A percentile compares a stretch with the other conserved stretches of the same genome.
Conservation (phyloP, 768 basidiomycete species). For the Goffeauzyma gilvescens region DNA sequence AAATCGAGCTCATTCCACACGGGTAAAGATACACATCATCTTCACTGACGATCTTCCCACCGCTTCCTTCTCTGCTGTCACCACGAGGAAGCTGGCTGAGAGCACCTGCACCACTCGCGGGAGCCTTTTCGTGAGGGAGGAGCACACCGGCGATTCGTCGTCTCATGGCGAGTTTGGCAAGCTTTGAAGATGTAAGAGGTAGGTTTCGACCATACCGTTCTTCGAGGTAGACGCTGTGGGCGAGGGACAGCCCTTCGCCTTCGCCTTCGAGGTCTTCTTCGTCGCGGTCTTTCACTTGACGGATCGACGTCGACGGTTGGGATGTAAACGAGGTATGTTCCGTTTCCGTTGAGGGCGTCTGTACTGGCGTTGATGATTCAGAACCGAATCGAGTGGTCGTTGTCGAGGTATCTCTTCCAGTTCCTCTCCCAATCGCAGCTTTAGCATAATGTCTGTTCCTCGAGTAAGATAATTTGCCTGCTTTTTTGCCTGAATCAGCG, state of each 20-base stretch:
- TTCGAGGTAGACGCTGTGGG: constrained; percentile 62
- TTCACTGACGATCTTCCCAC: constrained; percentile 51
- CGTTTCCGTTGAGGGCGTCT: too few relatives aligned
- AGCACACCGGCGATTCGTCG: constrained; percentile 74
- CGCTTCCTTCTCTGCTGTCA: constrained; percentile 24
- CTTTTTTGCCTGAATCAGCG: too few relatives aligned
- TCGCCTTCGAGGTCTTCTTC: constrained; percentile 21
- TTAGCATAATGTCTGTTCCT: constrained; percentile 31
- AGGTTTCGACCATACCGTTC: constrained; percentile 88
- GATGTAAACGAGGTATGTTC: too few relatives aligned
- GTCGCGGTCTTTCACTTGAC: background rate
- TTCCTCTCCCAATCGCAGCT: too few relatives aligned
- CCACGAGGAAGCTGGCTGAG: constrained; percentile 7
- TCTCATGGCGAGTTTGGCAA: constrained; percentile 75
- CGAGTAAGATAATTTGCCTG: constrained; percentile 15
- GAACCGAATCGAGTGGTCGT: too few relatives aligned
- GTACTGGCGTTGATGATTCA: too few relatives aligned
- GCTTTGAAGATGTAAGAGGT: constrained; percentile 47
- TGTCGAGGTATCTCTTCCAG: too few relatives aligned
- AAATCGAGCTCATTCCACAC: constrained; percentile 86
- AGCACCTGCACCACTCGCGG: constrained; percentile 18
- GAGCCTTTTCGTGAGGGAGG: constrained; percentile 41
- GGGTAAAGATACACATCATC: constrained; percentile 76
- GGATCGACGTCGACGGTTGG: too few relatives aligned
- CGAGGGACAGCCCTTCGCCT: constrained; percentile 42